Evolutionary conservation across 2,329 filamentous ascomycete species (phyloP).

Genomic region (Gaeumannomyces tritici): DNA sequence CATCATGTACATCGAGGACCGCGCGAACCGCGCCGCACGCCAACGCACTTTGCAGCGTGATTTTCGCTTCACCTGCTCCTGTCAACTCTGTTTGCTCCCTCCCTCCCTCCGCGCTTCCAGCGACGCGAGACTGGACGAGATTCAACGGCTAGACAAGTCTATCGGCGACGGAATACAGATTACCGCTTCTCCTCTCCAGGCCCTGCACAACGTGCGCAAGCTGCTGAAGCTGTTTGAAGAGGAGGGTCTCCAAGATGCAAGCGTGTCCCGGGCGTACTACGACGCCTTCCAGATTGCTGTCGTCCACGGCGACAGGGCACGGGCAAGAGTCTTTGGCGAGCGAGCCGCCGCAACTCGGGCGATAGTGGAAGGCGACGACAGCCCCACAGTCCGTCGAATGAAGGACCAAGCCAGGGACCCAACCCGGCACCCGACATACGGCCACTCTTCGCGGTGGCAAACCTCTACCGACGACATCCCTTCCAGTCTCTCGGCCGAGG

Average conservation of each 20-base stretch:
- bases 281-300: not conserved
- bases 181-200: not conserved
- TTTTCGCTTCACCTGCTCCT: not conserved
- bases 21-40: not conserved
- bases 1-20: constrained; percentile 11
- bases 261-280: not conserved
- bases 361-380: not conserved
- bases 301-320: not conserved
- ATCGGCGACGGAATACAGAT: not conserved
- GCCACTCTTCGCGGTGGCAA: not conserved
- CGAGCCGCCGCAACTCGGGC: not conserved
- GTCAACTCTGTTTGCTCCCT: not conserved
- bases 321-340: not conserved
- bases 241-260: not conserved
- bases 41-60: not conserved
- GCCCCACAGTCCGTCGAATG: not conserved
- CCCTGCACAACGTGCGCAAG: not conserved
- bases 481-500: not conserved
- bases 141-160: not conserved
- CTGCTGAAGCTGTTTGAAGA: not conserved
- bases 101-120: not conserved
- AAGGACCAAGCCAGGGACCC: not conserved
- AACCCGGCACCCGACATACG: not conserved
- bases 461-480: not conserved
- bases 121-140: not conserved